Conservation (phyloP, 495 filamentous ascomycete genomes). For the Penicillium cosmopolitanum region DNA sequence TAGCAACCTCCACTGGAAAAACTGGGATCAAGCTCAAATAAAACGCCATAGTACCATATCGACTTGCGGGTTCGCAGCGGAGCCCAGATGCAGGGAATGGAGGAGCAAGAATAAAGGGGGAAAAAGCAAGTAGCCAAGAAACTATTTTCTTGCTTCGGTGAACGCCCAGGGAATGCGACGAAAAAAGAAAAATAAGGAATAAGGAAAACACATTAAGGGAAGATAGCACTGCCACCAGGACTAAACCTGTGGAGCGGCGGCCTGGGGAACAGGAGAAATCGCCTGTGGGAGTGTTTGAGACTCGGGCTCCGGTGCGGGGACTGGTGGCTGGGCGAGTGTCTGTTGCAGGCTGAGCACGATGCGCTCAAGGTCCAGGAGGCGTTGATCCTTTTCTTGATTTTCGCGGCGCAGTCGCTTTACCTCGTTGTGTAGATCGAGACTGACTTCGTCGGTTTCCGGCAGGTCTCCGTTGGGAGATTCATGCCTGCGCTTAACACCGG, state of each 20-base stretch:
- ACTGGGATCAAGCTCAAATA: constrained; percentile 28
- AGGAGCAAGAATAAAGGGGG: not conserved
- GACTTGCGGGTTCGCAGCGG: constrained; percentile 6
- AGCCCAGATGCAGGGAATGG: constrained; percentile 22
- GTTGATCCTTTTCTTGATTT: constrained; percentile 55
- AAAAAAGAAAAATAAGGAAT: not conserved
- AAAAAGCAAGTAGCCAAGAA: constrained; percentile 13
- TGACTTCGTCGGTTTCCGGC: constrained; percentile 43
- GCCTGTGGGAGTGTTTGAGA: constrained; percentile 20
- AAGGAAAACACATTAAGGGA: not conserved
- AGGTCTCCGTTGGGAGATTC: constrained; percentile 45
- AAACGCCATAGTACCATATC: constrained; percentile 25
- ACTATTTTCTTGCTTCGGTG: constrained; percentile 8
- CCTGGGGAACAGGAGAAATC: constrained; percentile 24
- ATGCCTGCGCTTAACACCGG: constrained; percentile 48
- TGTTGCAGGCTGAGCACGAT: constrained; percentile 50
- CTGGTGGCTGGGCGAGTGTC: constrained; percentile 39
- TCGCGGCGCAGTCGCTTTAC: constrained; percentile 60
- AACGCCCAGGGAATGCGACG: constrained; percentile 29
- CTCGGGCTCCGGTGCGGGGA: constrained; percentile 20
- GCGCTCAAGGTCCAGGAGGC: constrained; percentile 48
- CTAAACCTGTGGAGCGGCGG: constrained; percentile 25
- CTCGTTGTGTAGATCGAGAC: constrained; percentile 57
- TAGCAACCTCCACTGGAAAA: constrained; percentile 23
- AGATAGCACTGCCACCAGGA: not conserved